Evolutionary conservation across 1,284 basidiomycete species (phyloP), one percentile per base, ranked within the genome.

Genomic region (Flammula alnicola): DNA sequence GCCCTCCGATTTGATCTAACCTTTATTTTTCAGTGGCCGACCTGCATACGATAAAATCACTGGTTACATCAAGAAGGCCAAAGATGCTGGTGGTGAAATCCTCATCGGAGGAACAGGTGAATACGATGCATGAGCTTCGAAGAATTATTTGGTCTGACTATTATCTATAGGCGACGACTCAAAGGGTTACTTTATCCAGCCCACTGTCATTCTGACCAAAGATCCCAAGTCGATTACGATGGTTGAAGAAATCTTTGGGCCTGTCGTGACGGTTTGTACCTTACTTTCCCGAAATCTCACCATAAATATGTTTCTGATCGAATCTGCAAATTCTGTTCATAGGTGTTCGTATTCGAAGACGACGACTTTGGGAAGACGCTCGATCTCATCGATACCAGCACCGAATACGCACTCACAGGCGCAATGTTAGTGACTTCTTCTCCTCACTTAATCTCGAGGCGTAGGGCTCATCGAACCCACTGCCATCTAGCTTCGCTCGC

Each of bases 191-290:
- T 99, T 88, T 68, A 78, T 99, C 59, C 83, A 96, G 70, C 96
- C 96, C 4, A 99, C 97, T 11, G 85, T 98, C 52, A 96, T 99
- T 64, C 75, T 94, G 58, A 97, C 91, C 63, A 91, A 91, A 69
- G 93, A 99, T 69, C 95, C 96, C 44, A 84, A 84, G 62, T 91
- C 88, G 4, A 75, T 97, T 44, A 97, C 95, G 8, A 93, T 99
- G 85, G 83, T 83, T 25, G 93, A 98, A 63, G 96, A 99, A 74
- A 92, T 99, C 64, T 98, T 99, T 61, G 97, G 97, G 3, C 97
- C 97, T 29, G 95, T 99, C 44, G 69, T 98, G 53, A 98, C 96
- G 30, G 92, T 93, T 61, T 63, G 77, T 71, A 48, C 8, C 20
- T 16, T 19, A 46, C 54, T 14, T 49, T 14, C 6, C 39, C 26